Percentiles rank a stretch among this genome's conserved stretches.
Conservation (phyloP, 176 grass and related monocot genomes). For the Triticum dicoccoides region DNA sequence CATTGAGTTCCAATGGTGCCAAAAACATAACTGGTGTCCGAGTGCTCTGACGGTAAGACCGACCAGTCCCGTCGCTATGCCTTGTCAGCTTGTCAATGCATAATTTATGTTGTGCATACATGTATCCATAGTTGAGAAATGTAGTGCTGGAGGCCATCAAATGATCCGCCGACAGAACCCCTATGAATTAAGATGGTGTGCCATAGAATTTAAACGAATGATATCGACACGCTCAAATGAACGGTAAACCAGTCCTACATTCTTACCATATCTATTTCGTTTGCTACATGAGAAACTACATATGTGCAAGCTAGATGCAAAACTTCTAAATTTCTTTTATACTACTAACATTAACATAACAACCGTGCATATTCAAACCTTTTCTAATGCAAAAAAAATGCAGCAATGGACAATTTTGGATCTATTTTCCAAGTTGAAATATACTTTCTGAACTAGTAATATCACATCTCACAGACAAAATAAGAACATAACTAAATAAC, state of each 20-base stretch:
- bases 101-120: no score
- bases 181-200: no score
- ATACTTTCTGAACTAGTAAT: neutral
- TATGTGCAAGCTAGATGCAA: no score
- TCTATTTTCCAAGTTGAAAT: neutral
- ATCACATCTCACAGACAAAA: neutral
- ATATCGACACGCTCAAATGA: conserved; percentile 58
- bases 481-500: neutral
- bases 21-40: conserved; percentile 55
- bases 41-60: conserved; percentile 67
- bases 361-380: neutral
- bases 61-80: conserved; percentile 61
- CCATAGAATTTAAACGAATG: neutral
- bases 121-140: no score
- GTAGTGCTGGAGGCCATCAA: no score
- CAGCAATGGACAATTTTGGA: neutral
- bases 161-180: no score
- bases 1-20: conserved; percentile 40
- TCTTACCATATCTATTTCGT: neutral
- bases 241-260: conserved; percentile 13
- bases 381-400: neutral
- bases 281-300: neutral
- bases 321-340: neutral
- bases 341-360: neutral
- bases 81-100: conserved; percentile 46